Percentiles rank a stretch among this genome's conserved stretches.
These are phyloP conservation scores for Aegilops bicornis DNA, from an alignment of 176 grass and related monocot genomes.

Conservation along the genomic window DNA sequence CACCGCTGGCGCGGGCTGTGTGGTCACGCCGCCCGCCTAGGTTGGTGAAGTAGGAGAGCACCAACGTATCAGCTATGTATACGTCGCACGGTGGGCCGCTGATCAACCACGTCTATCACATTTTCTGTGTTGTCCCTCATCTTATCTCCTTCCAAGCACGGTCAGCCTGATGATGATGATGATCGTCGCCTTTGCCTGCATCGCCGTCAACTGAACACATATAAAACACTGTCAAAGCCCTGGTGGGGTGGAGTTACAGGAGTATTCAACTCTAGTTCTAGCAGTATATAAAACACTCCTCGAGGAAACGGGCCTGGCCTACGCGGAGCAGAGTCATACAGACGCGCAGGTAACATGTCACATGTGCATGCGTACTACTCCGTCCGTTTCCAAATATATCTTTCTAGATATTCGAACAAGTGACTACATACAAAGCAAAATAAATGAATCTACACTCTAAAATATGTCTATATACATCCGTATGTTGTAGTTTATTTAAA, in stretches of 20 bases:
- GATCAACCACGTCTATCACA: not conserved
- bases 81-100: not conserved
- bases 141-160: not conserved
- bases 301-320: too few species aligned
- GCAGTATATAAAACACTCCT: not conserved
- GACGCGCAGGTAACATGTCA: not conserved
- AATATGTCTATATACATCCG: too few species aligned
- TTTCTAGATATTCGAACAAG: too few species aligned
- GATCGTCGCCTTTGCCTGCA: not conserved
- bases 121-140: not conserved
- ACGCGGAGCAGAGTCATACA: not conserved
- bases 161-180: not conserved
- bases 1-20: too few species aligned
- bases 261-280: too few species aligned
- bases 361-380: not conserved
- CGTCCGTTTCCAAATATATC: too few species aligned
- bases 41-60: not conserved
- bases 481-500: too few species aligned
- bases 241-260: too few species aligned
- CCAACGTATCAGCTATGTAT: not conserved
- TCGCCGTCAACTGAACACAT: not conserved
- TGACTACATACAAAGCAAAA: too few species aligned
- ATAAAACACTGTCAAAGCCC: not conserved
- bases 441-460: too few species aligned
- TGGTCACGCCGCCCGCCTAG: not conserved